These are phyloP conservation scores for Withania somnifera DNA, from an alignment of 305 asterid species.

Conservation along the genomic window DNA sequence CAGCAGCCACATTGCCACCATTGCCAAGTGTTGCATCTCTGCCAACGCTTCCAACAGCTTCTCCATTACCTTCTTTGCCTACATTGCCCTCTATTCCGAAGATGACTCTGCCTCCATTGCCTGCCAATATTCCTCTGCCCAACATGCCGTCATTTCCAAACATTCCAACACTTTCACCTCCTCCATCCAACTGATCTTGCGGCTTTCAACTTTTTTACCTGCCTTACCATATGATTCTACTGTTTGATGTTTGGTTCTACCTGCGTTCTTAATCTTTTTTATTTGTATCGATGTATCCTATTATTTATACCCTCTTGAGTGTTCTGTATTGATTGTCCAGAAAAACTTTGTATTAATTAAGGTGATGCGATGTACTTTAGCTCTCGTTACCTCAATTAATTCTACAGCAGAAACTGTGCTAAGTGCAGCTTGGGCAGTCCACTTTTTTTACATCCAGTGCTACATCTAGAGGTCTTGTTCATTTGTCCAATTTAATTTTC, in stretches of 20 bases:
- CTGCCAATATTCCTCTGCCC: neutral
- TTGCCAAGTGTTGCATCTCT: neutral
- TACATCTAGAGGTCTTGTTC: too few relatives aligned
- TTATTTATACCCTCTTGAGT: neutral
- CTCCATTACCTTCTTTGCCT: neutral
- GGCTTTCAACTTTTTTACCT: neutral
- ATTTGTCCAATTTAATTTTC: neutral
- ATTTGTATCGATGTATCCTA: neutral
- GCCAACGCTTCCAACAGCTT: neutral
- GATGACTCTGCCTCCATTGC: neutral
- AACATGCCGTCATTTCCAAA: neutral
- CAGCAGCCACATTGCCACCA: neutral
- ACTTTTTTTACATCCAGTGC: too few relatives aligned
- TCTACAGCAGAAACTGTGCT: too few relatives aligned
- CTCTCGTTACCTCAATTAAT: too few relatives aligned
- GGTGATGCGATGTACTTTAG: neutral
- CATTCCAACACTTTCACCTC: neutral
- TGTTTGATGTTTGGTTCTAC: neutral
- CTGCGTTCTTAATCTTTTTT: neutral
- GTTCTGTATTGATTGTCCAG: neutral
- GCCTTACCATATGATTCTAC: neutral
- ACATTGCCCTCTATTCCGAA: neutral
- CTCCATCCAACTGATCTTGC: neutral
- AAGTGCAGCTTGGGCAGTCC: too few relatives aligned
- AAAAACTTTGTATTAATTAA: neutral